phyloP scores from a whole-genome alignment of 768 basidiomycete species.

The Trametes cubensis region DNA sequence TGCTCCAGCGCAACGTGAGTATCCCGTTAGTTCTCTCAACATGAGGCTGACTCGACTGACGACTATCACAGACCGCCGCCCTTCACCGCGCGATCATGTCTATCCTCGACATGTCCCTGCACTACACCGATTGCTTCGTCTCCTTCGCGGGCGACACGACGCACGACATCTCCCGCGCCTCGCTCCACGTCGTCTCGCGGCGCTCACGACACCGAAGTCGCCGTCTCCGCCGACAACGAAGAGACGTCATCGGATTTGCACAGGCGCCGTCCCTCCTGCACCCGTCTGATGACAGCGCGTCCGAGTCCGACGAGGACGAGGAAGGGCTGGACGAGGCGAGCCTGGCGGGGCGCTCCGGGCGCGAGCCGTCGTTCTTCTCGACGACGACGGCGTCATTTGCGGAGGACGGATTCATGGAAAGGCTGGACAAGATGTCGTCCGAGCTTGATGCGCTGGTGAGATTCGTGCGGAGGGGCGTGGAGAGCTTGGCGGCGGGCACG shows the following conservation, averaged over 20 bases:
- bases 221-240: constrained; percentile 55
- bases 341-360: constrained; percentile 10
- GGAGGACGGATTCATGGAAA: constrained; percentile 51
- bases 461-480: constrained; percentile 69
- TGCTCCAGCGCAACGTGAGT: constrained; percentile 61
- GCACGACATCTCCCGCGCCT: constrained; percentile 50
- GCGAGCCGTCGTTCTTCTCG: constrained; percentile 45
- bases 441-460: constrained; percentile 75
- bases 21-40: constrained; percentile 21
- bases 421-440: constrained; percentile 62
- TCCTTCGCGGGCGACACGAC: constrained; percentile 63
- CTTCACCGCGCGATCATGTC: constrained; percentile 67
- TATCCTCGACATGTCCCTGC: constrained; percentile 72
- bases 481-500: constrained; percentile 65
- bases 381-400: constrained; percentile 36
- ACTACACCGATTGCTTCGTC: constrained; percentile 67
- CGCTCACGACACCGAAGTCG: constrained; percentile 58
- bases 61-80: constrained; percentile 53
- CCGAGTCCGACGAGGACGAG: constrained; percentile 44
- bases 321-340: constrained; percentile 28
- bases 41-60: not conserved
- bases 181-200: constrained; percentile 31
- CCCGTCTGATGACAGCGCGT: constrained; percentile 33
- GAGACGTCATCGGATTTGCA: constrained; percentile 66
- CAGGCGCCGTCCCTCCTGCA: constrained; percentile 47